phyloP scores from a whole-genome alignment of 768 basidiomycete genomes.

The Psilocybe cyanescens region DNA sequence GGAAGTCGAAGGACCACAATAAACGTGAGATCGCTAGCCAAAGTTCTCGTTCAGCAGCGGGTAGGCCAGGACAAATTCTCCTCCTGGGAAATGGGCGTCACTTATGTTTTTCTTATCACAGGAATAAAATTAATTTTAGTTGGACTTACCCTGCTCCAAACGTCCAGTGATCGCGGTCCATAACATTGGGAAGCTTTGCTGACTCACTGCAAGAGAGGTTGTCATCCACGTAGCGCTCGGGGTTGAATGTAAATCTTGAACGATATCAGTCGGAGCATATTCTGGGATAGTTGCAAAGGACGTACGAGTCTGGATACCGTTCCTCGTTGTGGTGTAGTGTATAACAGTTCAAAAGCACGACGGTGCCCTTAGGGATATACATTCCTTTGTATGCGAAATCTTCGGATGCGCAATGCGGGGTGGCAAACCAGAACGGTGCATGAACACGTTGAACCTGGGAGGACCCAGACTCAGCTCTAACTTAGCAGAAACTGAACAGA shows the following conservation, averaged over 20 bases:
- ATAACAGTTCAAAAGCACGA: conserved; percentile 42
- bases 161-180: conserved; percentile 26
- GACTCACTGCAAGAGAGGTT: conserved; percentile 38
- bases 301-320: conserved; percentile 21
- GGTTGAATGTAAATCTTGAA: conserved; percentile 24
- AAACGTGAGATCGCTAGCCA: conserved; percentile 48
- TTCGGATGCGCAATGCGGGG: conserved; percentile 37
- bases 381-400: conserved; percentile 43
- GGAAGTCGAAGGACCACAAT: conserved; percentile 49
- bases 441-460: conserved; percentile 31
- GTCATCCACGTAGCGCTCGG: conserved; percentile 49
- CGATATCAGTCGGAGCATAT: not conserved
- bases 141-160: conserved; percentile 44
- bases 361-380: conserved; percentile 41
- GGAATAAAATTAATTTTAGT: not conserved
- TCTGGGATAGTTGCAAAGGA: not conserved
- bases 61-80: conserved; percentile 46
- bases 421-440: conserved; percentile 31
- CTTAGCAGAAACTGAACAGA: not conserved
- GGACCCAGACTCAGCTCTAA: conserved; percentile 11
- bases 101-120: too few relatives aligned
- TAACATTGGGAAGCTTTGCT: conserved; percentile 48
- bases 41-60: conserved; percentile 47
- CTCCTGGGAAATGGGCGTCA: conserved; percentile 21
- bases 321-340: conserved; percentile 34